These are phyloP conservation scores for Filobasidium uniguttulatum DNA, from an alignment of 1,284 basidiomycete genomes.

Conservation along the genomic window DNA sequence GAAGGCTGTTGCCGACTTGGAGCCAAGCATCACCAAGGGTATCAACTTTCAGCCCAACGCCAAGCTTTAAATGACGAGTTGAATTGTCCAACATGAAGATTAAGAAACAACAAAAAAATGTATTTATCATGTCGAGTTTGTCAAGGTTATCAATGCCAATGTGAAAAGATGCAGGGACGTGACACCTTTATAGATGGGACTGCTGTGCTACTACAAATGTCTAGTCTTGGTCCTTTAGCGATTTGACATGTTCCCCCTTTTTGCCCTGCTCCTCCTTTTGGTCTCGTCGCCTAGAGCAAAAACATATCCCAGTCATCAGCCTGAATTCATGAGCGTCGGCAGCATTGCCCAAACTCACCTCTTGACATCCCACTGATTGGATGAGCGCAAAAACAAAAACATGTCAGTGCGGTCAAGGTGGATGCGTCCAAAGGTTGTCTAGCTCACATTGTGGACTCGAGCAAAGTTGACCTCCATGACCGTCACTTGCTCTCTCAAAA, in stretches of 20 bases:
- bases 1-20: slow-evolving; percentile 41
- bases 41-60: slow-evolving; percentile 31
- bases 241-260: slow-evolving; percentile 2
- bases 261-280: slow-evolving; percentile 6
- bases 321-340: too few relatives aligned
- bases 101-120: background rate
- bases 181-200: too few relatives aligned
- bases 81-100: too few relatives aligned
- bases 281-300: slow-evolving; percentile 1
- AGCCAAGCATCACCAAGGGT: slow-evolving; percentile 43
- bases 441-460: slow-evolving; percentile 67
- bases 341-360: slow-evolving; percentile 15
- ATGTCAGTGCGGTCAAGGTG: background rate
- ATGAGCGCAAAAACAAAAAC: background rate
- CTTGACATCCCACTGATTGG: slow-evolving; percentile 35
- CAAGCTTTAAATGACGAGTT: slow-evolving; percentile 35
- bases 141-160: too few relatives aligned
- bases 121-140: too few relatives aligned
- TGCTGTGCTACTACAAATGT: too few relatives aligned
- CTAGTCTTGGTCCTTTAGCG: slow-evolving; percentile 5
- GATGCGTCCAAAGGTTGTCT: too few relatives aligned
- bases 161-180: too few relatives aligned
- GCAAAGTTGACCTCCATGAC: slow-evolving; percentile 98
- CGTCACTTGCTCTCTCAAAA: slow-evolving; percentile 86
- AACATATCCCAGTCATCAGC: background rate